Base-by-base conservation (phyloP, 371 early-diverging fungal species). In the Syncephalis plumigaleata region DNA sequence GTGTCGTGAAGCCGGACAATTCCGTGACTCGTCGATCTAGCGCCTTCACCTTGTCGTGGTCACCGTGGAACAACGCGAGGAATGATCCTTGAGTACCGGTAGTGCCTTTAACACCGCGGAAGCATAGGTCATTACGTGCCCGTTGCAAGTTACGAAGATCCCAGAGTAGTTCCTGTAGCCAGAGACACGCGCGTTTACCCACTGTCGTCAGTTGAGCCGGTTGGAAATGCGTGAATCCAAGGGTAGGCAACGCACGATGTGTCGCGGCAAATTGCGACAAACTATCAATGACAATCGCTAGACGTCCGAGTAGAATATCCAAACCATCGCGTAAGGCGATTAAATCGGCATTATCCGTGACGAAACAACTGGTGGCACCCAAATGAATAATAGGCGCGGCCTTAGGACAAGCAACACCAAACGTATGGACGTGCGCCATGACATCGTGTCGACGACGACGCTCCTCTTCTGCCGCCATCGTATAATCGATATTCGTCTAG, bases 41-140 rank as follows among this genome's bases (percentile, higher is more conserved):
- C 52, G 71, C 63, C 62, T 94, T 91, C 17, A 65, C 84, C 70
- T n/a, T 94, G 36, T 75, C 85, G 48, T 92, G 90, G 59, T 95
- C 84, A 17, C 93, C 91, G 48, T 91, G 75, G 54, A 97, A 97
- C 44, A 97, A 73, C 11, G 91, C 71, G 68, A 97, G 65, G 70
- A 97, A 97, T 9, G 92, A 91, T 36, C 88, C 98, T 69, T 97
- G 98, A 23, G 96, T 97, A 52, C 98, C 98, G 0, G 98, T 97
- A 39, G 98, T 97, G 39, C 98, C 98, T 75, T 97, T 97, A 60
- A 89, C 91, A 49, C 98, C 98, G 51, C 98, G 77, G 77, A 95
- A 82, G 45, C 80, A 73, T 50, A 95, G 65, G 56, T 94, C 92
- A 45, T 79, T 63, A 48, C 91, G 79, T 15, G 81, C 89, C 44